Conservation (phyloP, 805 yeast species). For the Sugiyamaella boreocaroliniensis region DNA sequence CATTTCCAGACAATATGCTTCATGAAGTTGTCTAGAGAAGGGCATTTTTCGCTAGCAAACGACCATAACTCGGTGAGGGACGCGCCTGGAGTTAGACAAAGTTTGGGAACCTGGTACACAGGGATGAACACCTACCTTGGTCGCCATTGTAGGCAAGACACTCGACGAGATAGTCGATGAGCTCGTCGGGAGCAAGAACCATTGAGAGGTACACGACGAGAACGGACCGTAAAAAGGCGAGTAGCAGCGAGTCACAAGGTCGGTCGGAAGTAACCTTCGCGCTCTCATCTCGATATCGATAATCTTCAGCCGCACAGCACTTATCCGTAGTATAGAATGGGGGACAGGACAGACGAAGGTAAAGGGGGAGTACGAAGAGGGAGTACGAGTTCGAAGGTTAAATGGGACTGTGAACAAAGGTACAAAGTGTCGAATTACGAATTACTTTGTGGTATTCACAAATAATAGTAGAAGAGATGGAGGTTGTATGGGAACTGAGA, state of each 20-base stretch:
- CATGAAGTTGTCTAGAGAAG: constrained; percentile 20
- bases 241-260: background rate
- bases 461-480: too few relatives aligned
- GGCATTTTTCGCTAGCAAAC: constrained; percentile 15
- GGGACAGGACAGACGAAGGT: too few relatives aligned
- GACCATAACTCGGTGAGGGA: constrained; percentile 25
- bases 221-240: background rate
- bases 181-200: constrained; percentile 24
- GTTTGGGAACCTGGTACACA: too few relatives aligned
- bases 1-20: constrained; percentile 25
- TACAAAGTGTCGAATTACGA: too few relatives aligned
- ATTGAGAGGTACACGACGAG: background rate
- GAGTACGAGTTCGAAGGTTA: too few relatives aligned
- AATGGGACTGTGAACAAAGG: too few relatives aligned
- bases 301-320: too few relatives aligned
- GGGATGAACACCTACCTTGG: constrained; percentile 28
- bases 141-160: constrained; percentile 27
- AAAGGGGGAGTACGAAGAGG: too few relatives aligned
- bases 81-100: constrained; percentile 19
- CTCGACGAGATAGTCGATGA: constrained; percentile 26
- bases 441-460: too few relatives aligned
- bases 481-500: too few relatives aligned
- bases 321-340: too few relatives aligned
- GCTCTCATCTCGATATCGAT: too few relatives aligned
- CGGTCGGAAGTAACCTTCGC: background rate